Evolutionary conservation across 768 basidiomycete species (phyloP), one percentile per base, ranked within the genome.

Genomic region (Mycena galericulata): DNA sequence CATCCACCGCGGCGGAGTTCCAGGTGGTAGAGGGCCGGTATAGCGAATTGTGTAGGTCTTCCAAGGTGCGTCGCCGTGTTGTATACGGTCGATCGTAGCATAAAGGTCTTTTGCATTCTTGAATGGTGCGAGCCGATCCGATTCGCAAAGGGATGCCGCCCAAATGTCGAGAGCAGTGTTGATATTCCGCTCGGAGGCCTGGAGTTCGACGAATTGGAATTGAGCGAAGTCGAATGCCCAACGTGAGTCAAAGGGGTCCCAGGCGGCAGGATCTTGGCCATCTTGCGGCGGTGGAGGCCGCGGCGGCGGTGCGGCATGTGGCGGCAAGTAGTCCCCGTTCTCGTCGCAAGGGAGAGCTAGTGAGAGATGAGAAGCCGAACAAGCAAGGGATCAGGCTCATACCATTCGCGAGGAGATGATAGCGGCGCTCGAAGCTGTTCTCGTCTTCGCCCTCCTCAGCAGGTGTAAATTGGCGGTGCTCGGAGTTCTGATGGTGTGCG

Each of bases 51-150:
- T 26, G 59, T 60, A 68, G 1, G 63, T 60, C 27, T 71, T 43
- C 77, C 77, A 78, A 0, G 71, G 54, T 3, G 57, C 66, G 29
- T 72, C 56, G 3, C 77, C 74, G 24, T 62, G 34, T n/a, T 49
- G 53, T 14, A 73, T 77, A 2, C 50, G 18, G 34, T 78, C 73
- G 30, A 78, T 76, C 11, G 65, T 72, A 1, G 53, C 38, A 26
- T 70, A 71, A 34, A 77, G 43, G 4, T 75, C 67, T 0, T 34
- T 26, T 6, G 62, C 59, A 22, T 24, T 36, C 10, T 26, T 17
- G 56, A 54, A 73, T 1, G 65, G 69, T 15, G 47, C 38, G 0
- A 10, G 12, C 30, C 24, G 41, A 7, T 73, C 70, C 5, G 29
- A 63, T 40, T 66, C 18, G 0, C 32, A 9, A 0, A 69, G 27